phyloP scores from a whole-genome alignment of 2,329 filamentous ascomycete species.

The Fusarium keratoplasticum region DNA sequence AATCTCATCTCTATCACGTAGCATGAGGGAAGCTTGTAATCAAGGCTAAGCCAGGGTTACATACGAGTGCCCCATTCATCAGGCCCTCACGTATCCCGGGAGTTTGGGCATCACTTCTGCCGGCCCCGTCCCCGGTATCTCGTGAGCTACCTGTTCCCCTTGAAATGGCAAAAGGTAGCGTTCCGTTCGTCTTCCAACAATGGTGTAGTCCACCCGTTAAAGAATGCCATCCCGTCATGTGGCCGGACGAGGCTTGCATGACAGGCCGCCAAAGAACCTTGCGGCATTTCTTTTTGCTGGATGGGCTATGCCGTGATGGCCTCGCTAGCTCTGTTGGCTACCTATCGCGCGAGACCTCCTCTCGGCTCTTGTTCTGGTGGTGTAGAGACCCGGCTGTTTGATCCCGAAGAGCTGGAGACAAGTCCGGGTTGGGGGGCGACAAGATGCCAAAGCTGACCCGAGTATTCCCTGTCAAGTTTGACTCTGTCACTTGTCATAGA shows the following conservation, averaged over 20 bases:
- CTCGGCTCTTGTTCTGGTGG: background rate
- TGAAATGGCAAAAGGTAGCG: background rate
- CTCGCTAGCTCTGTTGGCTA: background rate
- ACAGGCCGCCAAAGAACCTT: constrained; percentile 8
- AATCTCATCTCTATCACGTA: background rate
- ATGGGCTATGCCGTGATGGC: background rate
- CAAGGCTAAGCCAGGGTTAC: background rate
- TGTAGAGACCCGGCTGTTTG: background rate
- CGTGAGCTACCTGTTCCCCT: background rate
- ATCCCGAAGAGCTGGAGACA: background rate
- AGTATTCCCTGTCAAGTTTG: background rate
- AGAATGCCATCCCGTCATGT: constrained; percentile 26
- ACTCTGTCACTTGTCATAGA: background rate
- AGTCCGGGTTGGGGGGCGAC: background rate
- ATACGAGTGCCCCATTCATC: constrained; percentile 16
- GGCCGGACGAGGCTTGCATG: constrained; percentile 17
- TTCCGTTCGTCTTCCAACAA: background rate
- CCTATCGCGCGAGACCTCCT: background rate
- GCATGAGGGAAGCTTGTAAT: background rate
- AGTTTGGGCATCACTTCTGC: constrained; percentile 25
- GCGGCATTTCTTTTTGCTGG: constrained; percentile 14
- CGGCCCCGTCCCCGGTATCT: background rate
- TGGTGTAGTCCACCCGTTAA: constrained; percentile 2
- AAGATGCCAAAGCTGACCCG: background rate
- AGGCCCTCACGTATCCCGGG: constrained; percentile 16